Evolutionary conservation across 2,329 filamentous ascomycete species (phyloP).

Genomic region (Diaporthe velutina): DNA sequence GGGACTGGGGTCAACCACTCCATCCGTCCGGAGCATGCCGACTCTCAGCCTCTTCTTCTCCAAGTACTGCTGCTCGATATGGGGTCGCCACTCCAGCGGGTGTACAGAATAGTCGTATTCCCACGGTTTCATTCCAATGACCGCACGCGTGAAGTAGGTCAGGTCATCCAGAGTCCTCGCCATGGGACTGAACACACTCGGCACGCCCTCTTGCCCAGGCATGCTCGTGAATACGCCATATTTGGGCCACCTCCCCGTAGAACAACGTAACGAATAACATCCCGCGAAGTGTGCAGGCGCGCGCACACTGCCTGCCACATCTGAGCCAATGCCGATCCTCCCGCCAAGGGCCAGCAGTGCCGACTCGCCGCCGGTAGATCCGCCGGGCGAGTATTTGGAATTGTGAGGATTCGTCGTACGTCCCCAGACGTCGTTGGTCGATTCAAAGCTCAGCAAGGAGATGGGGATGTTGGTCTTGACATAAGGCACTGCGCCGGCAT

Average conservation of each 20-base stretch:
- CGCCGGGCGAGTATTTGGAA: conserved; percentile 85
- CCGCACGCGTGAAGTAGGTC: conserved; percentile 82
- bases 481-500: conserved; percentile 89
- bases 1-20: conserved; percentile 87
- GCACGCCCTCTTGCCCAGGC: conserved; percentile 91
- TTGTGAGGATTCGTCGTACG: conserved; percentile 87
- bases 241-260: conserved; percentile 92
- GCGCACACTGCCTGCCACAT: conserved; percentile 90
- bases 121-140: conserved; percentile 89
- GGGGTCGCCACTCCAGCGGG: conserved; percentile 81
- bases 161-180: conserved; percentile 86
- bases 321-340: conserved; percentile 89
- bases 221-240: conserved; percentile 87
- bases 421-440: conserved; percentile 84
- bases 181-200: conserved; percentile 94
- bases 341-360: conserved; percentile 86
- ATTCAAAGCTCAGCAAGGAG: conserved; percentile 89
- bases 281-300: conserved; percentile 91
- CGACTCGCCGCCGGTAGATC: conserved; percentile 88
- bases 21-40: conserved; percentile 83
- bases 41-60: conserved; percentile 76
- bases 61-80: conserved; percentile 69
- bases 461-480: conserved; percentile 93
- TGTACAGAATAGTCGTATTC: conserved; percentile 89
- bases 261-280: conserved; percentile 88